Percentiles rank a stretch among this genome's conserved stretches.
Conservation (phyloP, 371 early-diverging fungal genomes). For the Circinella minor region DNA sequence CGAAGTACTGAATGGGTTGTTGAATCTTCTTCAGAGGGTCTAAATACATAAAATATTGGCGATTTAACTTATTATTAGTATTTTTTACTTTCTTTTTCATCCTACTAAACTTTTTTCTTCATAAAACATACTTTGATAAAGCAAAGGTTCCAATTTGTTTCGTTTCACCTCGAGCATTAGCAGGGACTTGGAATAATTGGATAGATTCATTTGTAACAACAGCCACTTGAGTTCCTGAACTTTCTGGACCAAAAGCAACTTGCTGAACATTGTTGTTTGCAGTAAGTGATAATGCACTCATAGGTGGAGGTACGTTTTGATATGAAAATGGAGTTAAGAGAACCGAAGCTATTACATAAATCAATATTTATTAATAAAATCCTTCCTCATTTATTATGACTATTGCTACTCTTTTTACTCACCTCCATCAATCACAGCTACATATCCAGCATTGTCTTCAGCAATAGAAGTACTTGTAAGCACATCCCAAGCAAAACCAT, state of each 20-base stretch:
- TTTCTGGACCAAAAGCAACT: slow-evolving; percentile 67
- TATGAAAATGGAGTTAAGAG: slow-evolving; percentile 86
- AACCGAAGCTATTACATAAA: slow-evolving; percentile 35
- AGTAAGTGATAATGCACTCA: slow-evolving; percentile 62
- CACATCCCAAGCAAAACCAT: slow-evolving; percentile 62
- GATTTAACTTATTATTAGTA: not conserved
- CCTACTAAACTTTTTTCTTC: not conserved
- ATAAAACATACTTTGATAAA: slow-evolving; percentile 5
- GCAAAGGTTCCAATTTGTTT: slow-evolving; percentile 18
- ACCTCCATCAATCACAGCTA: slow-evolving; percentile 82
- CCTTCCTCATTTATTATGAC: not conserved
- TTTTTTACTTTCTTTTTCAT: not conserved
- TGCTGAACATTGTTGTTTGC: slow-evolving; percentile 55
- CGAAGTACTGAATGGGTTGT: slow-evolving; percentile 27
- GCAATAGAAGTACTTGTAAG: slow-evolving; percentile 58
- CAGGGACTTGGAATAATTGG: slow-evolving; percentile 50
- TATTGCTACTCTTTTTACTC: not conserved
- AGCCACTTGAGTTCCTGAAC: slow-evolving; percentile 71
- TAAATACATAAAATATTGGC: too few species aligned
- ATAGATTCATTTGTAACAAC: slow-evolving; percentile 62
- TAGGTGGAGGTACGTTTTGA: slow-evolving; percentile 95
- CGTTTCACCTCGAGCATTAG: slow-evolving; percentile 31
- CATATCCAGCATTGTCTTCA: slow-evolving; percentile 64
- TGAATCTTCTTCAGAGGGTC: not conserved
- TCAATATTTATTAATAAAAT: not conserved